Evolutionary conservation across 768 basidiomycete genomes (phyloP), one percentile per base, ranked within the genome.

Genomic region (Nidularia pulvinata): DNA sequence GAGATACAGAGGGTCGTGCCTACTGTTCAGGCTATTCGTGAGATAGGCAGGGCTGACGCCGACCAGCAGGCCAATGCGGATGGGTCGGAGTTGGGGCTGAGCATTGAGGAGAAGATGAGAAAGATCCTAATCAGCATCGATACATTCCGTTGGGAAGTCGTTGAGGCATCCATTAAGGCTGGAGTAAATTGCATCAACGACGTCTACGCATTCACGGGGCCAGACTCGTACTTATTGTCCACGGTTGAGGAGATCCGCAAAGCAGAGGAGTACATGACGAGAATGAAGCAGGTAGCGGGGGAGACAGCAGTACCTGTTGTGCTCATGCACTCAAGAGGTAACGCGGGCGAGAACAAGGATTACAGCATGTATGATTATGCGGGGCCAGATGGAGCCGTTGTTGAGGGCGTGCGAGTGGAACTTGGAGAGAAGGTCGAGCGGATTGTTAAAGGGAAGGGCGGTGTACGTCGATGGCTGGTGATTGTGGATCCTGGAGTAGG

Each of bases 101-200:
- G 33, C 7, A 33, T 47, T 9, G 48, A 58, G n/a, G 33, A 7
- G 44, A 33, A 49, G 14, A 37, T 61, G 16, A 49, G 55, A 34
- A 54, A 72, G 6, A 66, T 80, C 4, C 82, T 85, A 2, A 86
- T 95, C 63, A 93, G 90, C 59, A 73, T 97, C 36, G 93, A 97
- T 67, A 97, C 93, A 0, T 95, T 92, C 76, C 86, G 94, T n/a
- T 78, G 84, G 36, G 73, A 81, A 5, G 95, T 98, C 0, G 93
- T 93, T 0, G 74, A 79, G 48, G 82, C 80, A 1, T 88, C 91
- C 2, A 72, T 98, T 6, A 68, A 71, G 9, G 92, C 91, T 0
- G 96, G 97, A 0, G 96, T 93, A 7, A 92, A 88, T 61, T 90
- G 91, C 64, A 89, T 98, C 75, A 98, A 98, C 68, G 97, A 98